phyloP scores from a whole-genome alignment of 2,329 filamentous ascomycete species.

The Didymella glomerata region DNA sequence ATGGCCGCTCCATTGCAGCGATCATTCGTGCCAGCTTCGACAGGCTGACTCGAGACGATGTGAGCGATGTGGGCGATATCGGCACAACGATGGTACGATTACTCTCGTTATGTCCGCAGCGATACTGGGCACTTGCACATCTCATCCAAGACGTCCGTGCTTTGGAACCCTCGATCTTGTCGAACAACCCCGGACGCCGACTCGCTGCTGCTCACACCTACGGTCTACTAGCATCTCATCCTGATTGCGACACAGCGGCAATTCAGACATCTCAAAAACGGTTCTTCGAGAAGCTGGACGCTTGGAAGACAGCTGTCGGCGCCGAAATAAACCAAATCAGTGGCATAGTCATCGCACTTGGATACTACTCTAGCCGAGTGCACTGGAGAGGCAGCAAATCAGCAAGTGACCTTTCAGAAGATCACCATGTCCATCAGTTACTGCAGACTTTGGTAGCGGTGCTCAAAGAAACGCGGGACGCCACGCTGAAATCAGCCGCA shows the following conservation, averaged over 20 bases:
- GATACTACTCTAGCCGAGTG: slow-evolving; percentile 65
- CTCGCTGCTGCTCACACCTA: slow-evolving; percentile 73
- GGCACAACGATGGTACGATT: slow-evolving; percentile 63
- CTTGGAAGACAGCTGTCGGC: slow-evolving; percentile 68
- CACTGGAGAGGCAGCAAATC: slow-evolving; percentile 57
- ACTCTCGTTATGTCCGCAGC: slow-evolving; percentile 63
- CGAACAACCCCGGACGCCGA: slow-evolving; percentile 75
- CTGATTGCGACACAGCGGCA: slow-evolving; percentile 50
- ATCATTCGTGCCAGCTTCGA: slow-evolving; percentile 58
- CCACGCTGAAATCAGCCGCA: slow-evolving; percentile 64
- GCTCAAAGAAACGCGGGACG: slow-evolving; percentile 63
- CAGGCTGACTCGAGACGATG: slow-evolving; percentile 52
- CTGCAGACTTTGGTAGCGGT: slow-evolving; percentile 60
- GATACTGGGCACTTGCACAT: slow-evolving; percentile 44
- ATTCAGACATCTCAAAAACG: slow-evolving; percentile 56
- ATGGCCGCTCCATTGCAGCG: slow-evolving; percentile 49
- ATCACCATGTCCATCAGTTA: slow-evolving; percentile 53
- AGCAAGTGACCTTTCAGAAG: slow-evolving; percentile 36
- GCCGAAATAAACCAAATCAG: slow-evolving; percentile 66
- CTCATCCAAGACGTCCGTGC: slow-evolving; percentile 52
- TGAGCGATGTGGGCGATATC: slow-evolving; percentile 55
- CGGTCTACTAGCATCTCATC: slow-evolving; percentile 78
- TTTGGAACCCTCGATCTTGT: slow-evolving; percentile 69
- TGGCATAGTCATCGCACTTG: slow-evolving; percentile 67
- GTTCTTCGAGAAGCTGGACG: slow-evolving; percentile 58